Base-by-base conservation (phyloP, 2,329 filamentous ascomycete genomes). In the Trichoderma koningii region DNA sequence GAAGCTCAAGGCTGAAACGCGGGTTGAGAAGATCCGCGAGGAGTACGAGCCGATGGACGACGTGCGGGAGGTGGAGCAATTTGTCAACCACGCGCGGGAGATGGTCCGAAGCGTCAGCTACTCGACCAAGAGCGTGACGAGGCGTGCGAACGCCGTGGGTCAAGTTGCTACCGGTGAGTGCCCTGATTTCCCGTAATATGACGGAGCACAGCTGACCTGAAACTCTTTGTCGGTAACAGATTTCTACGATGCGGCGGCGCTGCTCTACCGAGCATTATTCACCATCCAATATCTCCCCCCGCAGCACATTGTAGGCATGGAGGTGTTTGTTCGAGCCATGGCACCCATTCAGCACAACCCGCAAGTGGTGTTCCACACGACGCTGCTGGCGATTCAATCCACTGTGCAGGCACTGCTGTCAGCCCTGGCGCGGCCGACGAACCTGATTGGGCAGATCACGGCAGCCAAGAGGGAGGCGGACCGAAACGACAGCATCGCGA, bases 61-160 rank as follows among this genome's bases (percentile, higher is more conserved):
- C 68, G 86, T 94, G 55, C 86, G 88, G 30, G 94, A 97, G 76
- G 93, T 97, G 3, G 94, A 98, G 73, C 89, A 95, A 70, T 97
- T 99, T 76, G 89, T 97, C 61, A 89, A 92, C 60, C 91, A 97
- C 73, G 94, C 94, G 21, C 87, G 92, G 70, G 94, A 98, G 63
- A 93, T 93, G 76, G 89, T 99, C 45, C 88, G 93, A 57, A 87
- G 89, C 68, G 87, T 98, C 66, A 93, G 93, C 72, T 88, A 90
- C 71, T 89, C 91, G 63, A 94, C 91, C 0, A 91, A 91, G 76
- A 92, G 88, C 70, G 87, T 96, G 59, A 89, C 95, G 45, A 87
- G 94, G 65, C 86, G 92, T 64, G 88, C 90, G 26, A 94, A 95
- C 73, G 85, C 86, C 66, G 78, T 94, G 30, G 87, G 87, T 53